A percentile compares a stretch with the other conserved stretches of the same genome.
phyloP scores from a whole-genome alignment of 768 basidiomycete genomes.

The Lepiota venenata region DNA sequence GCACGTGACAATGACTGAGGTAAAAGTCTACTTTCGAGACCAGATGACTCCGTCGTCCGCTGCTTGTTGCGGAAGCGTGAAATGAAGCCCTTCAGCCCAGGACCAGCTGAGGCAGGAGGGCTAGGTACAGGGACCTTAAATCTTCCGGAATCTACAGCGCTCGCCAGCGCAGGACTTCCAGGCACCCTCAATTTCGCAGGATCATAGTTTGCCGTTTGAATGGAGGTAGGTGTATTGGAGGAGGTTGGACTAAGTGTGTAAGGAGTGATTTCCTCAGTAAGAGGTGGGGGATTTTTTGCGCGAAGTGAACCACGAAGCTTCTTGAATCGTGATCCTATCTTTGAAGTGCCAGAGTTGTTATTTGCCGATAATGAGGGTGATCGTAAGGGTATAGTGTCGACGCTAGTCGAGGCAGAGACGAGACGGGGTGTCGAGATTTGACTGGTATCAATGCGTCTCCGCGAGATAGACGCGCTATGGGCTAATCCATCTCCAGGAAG shows the following conservation, averaged over 20 bases:
- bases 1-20: conserved; percentile 27
- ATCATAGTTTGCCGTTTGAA: conserved; percentile 40
- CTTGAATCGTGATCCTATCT: conserved; percentile 72
- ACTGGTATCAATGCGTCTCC: conserved; percentile 56
- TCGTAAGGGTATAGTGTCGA: conserved; percentile 53
- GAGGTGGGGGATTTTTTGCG: conserved; percentile 37
- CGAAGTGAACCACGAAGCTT: conserved; percentile 68
- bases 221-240: conserved; percentile 15
- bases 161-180: conserved; percentile 31
- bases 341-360: conserved; percentile 43
- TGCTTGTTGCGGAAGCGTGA: conserved; percentile 65
- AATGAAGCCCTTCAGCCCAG: conserved; percentile 80
- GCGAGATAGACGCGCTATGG: conserved; percentile 38
- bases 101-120: conserved; percentile 70
- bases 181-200: conserved; percentile 33
- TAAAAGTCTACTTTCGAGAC: conserved; percentile 23
- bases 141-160: conserved; percentile 49
- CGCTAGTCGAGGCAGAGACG: conserved; percentile 44
- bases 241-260: conserved; percentile 40
- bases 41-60: conserved; percentile 29
- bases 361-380: conserved; percentile 45
- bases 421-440: conserved; percentile 66
- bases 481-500: conserved; percentile 35
- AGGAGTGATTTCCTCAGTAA: conserved; percentile 47
- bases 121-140: conserved; percentile 54